Evolutionary conservation across 2,329 filamentous ascomycete species (phyloP).

Genomic region (Claviceps sp.): DNA sequence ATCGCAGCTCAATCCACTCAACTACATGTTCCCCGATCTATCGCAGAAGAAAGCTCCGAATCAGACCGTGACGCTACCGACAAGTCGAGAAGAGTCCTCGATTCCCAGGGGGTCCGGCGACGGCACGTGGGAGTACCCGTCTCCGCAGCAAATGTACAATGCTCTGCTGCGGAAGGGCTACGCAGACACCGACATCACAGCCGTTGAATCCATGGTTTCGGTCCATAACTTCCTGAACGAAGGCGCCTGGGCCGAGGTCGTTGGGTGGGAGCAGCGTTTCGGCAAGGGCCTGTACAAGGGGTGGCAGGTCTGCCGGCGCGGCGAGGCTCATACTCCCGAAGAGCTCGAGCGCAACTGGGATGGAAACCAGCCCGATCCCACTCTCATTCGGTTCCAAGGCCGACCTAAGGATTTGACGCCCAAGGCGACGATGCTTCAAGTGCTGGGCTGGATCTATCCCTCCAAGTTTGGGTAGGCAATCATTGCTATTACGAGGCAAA

Average conservation of each 20-base stretch:
- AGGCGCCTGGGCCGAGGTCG: constrained; percentile 90
- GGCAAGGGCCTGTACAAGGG: constrained; percentile 56
- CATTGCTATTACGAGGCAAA: neutral
- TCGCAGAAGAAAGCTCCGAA: constrained; percentile 65
- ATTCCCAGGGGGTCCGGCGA: constrained; percentile 76
- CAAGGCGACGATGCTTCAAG: constrained; percentile 73
- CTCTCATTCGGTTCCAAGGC: constrained; percentile 76
- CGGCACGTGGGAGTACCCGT: constrained; percentile 93
- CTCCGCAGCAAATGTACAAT: constrained; percentile 99
- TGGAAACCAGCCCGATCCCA: constrained; percentile 47
- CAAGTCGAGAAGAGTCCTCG: constrained; percentile 69
- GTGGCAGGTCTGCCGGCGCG: constrained; percentile 60
- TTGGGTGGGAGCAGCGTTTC: constrained; percentile 86
- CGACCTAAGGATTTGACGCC: constrained; percentile 81
- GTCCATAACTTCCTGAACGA: constrained; percentile 98
- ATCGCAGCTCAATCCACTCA: constrained; percentile 55
- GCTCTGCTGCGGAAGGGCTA: constrained; percentile 92
- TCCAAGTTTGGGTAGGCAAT: constrained; percentile 56
- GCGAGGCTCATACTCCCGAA: constrained; percentile 48
- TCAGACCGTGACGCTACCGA: constrained; percentile 63
- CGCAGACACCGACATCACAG: constrained; percentile 82
- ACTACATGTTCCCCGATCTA: constrained; percentile 87
- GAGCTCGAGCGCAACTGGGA: constrained; percentile 37
- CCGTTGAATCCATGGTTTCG: constrained; percentile 92
- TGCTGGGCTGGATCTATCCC: constrained; percentile 69